Evolutionary conservation across 2,329 filamentous ascomycete species (phyloP), one percentile per base, ranked within the genome.

Genomic region (Fusarium pilosicola): DNA sequence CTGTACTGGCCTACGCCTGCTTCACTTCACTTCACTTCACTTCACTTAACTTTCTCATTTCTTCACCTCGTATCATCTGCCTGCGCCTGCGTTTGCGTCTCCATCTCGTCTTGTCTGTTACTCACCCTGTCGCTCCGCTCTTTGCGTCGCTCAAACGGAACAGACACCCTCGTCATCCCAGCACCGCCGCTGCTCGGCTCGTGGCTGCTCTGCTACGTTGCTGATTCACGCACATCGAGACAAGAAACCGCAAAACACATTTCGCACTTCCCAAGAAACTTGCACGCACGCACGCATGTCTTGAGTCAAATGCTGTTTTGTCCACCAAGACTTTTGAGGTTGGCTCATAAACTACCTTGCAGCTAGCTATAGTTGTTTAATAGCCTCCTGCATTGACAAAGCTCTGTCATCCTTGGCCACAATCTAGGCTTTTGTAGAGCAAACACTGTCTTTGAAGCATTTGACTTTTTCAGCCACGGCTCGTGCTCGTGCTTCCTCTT

Each of bases 171-270:
- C 71, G 73, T 72, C 75, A 68, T 71, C 68, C 58, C 65, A 59
- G 62, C 64, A 65, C 65, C 63, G 66, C 57, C 65, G 67, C 62
- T 52, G 61, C 60, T 59, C 68, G 64, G 73, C 60, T 68, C 52
- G 62, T 62, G 67, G 62, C 48, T 62, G 46, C 62, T 56, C 58
- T 68, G 56, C 46, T 68, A n/a, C 36, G 65, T 70, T 69, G 67
- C 70, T 77, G 75, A 76, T 75, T 76, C 72, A 77, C 71, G 57
- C 62, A 70, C 70, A 49, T 61, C 60, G 68, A 69, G 70, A 66
- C 71, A 70, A 60, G 46, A 56, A 67, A 66, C 44, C 48, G 39
- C 54, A 59, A 67, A 59, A 59, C 48, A 28, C 54, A 64, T 72
- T 70, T 65, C 63, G 67, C 63, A 39, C 26, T 69, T 24, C 45